Base-by-base conservation (phyloP, 139 green algal genomes). In the Coelastrella sp. region DNA sequence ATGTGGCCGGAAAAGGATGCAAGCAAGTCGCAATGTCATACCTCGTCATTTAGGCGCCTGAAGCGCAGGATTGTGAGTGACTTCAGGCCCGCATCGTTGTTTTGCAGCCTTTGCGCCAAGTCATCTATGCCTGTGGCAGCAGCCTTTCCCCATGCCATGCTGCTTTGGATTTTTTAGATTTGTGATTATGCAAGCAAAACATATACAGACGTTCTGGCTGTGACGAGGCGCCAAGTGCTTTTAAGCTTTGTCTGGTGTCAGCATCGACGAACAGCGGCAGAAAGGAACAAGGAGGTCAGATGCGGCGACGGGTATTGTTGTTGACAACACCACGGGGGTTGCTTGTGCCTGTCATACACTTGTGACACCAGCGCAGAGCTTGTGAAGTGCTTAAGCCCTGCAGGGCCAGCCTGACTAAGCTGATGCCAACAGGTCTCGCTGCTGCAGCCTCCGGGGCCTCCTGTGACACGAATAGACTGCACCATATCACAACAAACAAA, bases 71-170 rank as follows among this genome's bases (percentile, higher is more conserved):
- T 91, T 0, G 89, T 92, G 5, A 94, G 56, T 5, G 85, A 92
- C 14, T 71, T 22, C 73, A 94, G 73, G 47, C 90, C 89, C 0
- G 83, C 61, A 82, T 94, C 92, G 75, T 94, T 93, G 32, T 23
- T 57, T 16, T 23, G 23, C 7, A 94, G 66, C 6, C 90, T 74
- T 5, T 23, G 47, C 19, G 75, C 75, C 68, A 94, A n/a, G 59
- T 94, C 92, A 71, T 91, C 89, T 0, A 93, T 73, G 4, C 86
- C 89, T 2, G 68, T 74, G 0, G 71, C 90, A 57, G 57, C 66
- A 56, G 73, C 23, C 59, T 86, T 82, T 11, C 92, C 92, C 92
- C 92, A 94, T 6, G 68, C 92, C 92, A 94, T 94, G 16, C 10
- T 75, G 19, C 4, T 58, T 19, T 80, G 74, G 5, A 56, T 13